Evolutionary conservation across 441 rosid species (phyloP), one percentile per base, ranked within the genome.

Genomic region (Euphorbia celastroides): DNA sequence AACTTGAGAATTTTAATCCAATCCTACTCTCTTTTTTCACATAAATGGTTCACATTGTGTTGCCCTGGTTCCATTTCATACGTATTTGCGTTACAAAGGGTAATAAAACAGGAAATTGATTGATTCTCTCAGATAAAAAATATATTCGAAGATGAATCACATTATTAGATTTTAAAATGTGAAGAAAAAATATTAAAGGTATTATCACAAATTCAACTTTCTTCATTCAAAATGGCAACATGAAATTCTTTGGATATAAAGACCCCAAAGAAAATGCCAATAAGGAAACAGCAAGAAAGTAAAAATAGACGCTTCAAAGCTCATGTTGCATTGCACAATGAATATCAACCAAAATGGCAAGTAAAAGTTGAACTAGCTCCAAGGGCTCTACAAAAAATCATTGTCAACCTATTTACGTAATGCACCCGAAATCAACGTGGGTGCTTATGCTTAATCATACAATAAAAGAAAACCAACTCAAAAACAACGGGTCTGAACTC

Each of bases 171-270:
- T 26, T 31, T 17, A 52, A 12, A 41, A 42, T 16, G 34, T 5
- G n/a, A 60, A 59, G 46, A 34, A 41, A 22, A 44, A 48, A 10
- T 25, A 1, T 2, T 11, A 7, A 20, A 13, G 46, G 34, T 23
- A 48, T 32, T 8, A 62, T 48, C 9, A 9, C 73, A 67, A 64
- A 60, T 25, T 71, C 30, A 64, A 60, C 32, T 72, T 61, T 71
- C 79, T 80, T 74, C 80, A 73, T 69, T 73, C 77, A 75, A 65
- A 72, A 68, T 54, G 63, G 76, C 73, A 68, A n/a, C 80, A 66
- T 52, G 57, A 62, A 59, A 64, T 48, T 41, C 52, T 41, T 14
- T 64, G 36, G 51, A 58, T 48, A 56, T 27, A 51, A 72, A 67
- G 65, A 63, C 78, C 69, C 44, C 63, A 50, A 78, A 78, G 76